These are phyloP conservation scores for Byssothecium circinans DNA, from an alignment of 2,329 filamentous ascomycete species.

Conservation along the genomic window DNA sequence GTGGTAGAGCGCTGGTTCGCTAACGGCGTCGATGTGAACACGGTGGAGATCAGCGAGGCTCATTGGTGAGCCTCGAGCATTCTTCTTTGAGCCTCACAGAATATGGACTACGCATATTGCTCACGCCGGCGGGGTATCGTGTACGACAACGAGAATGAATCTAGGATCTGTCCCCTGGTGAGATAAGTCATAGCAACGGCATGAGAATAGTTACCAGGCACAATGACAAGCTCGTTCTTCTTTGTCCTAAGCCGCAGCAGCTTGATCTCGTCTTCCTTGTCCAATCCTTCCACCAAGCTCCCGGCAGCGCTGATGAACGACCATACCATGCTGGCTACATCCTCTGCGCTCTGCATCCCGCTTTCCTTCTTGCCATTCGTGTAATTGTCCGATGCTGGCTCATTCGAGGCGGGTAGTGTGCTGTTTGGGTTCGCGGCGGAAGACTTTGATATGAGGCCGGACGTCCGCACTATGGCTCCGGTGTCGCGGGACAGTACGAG, in stretches of 20 bases:
- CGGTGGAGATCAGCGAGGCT: constrained; percentile 65
- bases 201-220: constrained; percentile 55
- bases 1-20: constrained; percentile 66
- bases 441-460: constrained; percentile 66
- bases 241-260: constrained; percentile 76
- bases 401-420: constrained; percentile 39
- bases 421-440: constrained; percentile 51
- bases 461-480: constrained; percentile 74
- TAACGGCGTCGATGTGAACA: constrained; percentile 69
- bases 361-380: constrained; percentile 42
- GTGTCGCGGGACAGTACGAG: constrained; percentile 72
- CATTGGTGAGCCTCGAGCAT: constrained; percentile 57
- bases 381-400: constrained; percentile 33
- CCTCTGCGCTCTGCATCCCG: constrained; percentile 64
- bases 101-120: constrained; percentile 50
- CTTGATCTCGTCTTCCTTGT: constrained; percentile 77
- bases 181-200: constrained; percentile 14
- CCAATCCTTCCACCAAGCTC: constrained; percentile 70
- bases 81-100: background rate
- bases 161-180: constrained; percentile 58
- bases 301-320: constrained; percentile 71
- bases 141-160: constrained; percentile 76
- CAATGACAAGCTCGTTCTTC: constrained; percentile 82
- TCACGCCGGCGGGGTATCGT: constrained; percentile 74
- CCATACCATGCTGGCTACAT: constrained; percentile 76